Evolutionary conservation across 352 stramenopile genomes (phyloP), one percentile per base, ranked within the genome.

Genomic region (Plasmopara halstedii): DNA sequence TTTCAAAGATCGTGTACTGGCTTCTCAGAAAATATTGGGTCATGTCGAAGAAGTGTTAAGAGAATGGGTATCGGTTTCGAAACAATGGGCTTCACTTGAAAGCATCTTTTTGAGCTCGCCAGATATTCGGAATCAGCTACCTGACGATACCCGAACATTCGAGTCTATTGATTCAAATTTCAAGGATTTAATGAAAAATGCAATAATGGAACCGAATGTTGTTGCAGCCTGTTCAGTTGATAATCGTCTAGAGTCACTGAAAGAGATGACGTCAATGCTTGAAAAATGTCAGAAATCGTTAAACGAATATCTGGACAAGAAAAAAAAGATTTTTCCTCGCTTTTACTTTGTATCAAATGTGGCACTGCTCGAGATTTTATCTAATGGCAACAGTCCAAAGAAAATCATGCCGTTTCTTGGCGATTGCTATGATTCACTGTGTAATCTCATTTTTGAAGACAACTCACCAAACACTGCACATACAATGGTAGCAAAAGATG

Each of bases 391-490:
- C 55, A 98, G 98, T 51, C 95, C 95, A 2, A 95, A 95, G 53
- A 97, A 98, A 64, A 98, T 99, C 66, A 96, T 98, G 85, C 88
- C 88, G 13, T 98, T 98, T 57, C 69, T 99, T 6, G 87, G 90
- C 11, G 94, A 98, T 64, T 99, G 95, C 71, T 99, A 98, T 52
- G 95, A 98, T 64, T 96, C 95, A 11, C 64, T 99, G 3, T 95
- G 73, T 20, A 69, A 94, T 42, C 53, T 91, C 10, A 57, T 83
- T 19, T 94, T 92, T 20, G 76, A 91, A 20, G 80, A 92, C 17
- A 73, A 76, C 2, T 88, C 72, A 8, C 64, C 70, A 0, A 91
- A 91, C 37, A 88, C 76, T 0, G 80, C 83, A 0, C 74, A 88
- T 34, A 90, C 80, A 9, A 94, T 94, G 82, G 70, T 94, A 33